Evolutionary conservation across 2,329 filamentous ascomycete species (phyloP).

Genomic region (Alternaria sp.): DNA sequence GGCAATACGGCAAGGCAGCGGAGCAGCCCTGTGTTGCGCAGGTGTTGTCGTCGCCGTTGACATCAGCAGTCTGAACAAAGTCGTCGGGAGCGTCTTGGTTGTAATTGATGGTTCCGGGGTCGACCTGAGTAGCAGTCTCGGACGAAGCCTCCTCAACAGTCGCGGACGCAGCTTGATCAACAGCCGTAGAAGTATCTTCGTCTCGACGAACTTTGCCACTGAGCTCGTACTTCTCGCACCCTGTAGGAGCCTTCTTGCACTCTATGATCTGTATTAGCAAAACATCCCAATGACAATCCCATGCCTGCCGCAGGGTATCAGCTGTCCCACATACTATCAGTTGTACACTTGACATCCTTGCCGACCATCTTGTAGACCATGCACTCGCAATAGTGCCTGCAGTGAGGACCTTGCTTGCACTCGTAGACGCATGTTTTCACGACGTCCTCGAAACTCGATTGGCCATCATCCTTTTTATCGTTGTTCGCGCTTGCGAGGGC

Average conservation of each 20-base stretch:
- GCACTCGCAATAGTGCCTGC: neutral
- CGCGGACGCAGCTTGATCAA: neutral
- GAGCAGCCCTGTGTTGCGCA: neutral
- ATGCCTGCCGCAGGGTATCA: neutral
- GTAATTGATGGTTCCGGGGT: neutral
- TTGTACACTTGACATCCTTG: neutral
- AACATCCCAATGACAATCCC: neutral
- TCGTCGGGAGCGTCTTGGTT: neutral
- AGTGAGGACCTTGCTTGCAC: neutral
- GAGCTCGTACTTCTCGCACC: neutral
- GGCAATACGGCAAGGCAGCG: neutral
- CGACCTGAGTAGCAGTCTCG: neutral
- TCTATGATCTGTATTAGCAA: neutral
- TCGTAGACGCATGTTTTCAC: neutral
- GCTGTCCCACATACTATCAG: neutral
- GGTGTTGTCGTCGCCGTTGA: neutral
- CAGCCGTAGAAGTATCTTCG: neutral
- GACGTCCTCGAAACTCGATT: too few species aligned
- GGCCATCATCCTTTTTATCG: too few species aligned
- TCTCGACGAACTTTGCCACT: neutral
- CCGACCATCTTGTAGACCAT: neutral
- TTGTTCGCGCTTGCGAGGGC: neutral
- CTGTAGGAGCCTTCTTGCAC: neutral
- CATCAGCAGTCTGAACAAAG: neutral
- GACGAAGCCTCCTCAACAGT: neutral